These are phyloP conservation scores for Mortierella sp. DNA, from an alignment of 371 early-diverging fungal species.

Conservation along the genomic window DNA sequence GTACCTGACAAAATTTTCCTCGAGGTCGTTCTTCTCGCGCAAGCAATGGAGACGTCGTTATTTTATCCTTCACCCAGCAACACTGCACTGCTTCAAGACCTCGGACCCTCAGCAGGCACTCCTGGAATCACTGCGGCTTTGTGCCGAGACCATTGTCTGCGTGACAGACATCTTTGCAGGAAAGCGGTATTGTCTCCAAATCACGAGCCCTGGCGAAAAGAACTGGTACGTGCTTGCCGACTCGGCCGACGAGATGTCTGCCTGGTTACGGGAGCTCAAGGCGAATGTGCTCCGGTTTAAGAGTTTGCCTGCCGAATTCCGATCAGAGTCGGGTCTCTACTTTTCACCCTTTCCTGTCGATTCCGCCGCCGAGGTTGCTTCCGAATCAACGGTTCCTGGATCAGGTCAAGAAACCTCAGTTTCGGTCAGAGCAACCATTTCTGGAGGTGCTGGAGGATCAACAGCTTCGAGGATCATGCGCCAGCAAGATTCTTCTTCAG, in stretches of 20 bases:
- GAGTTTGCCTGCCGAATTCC: conserved; percentile 4
- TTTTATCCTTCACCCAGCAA: conserved; percentile 29
- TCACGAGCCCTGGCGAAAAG: conserved; percentile 36
- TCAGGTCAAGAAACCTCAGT: too few relatives aligned
- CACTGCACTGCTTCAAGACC: conserved; percentile 45
- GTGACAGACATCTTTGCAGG: conserved; percentile 47
- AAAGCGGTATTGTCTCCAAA: conserved; percentile 47
- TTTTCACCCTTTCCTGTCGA: background rate
- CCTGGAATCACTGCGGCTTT: conserved; percentile 29
- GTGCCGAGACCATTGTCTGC: conserved; percentile 42
- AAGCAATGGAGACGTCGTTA: conserved; percentile 51
- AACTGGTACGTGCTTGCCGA: conserved; percentile 48
- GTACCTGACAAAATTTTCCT: conserved; percentile 40
- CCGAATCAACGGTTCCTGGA: background rate
- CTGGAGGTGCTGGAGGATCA: too few relatives aligned
- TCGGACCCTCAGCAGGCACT: conserved; percentile 43
- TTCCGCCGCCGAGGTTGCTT: background rate
- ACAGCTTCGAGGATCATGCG: too few relatives aligned
- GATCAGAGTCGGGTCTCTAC: conserved; percentile 8
- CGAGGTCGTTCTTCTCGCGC: conserved; percentile 47
- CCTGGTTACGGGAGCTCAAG: conserved; percentile 44
- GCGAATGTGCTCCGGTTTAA: conserved; percentile 29
- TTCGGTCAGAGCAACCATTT: too few relatives aligned
- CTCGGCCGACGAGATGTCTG: conserved; percentile 42
- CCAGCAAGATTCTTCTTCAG: too few relatives aligned